Evolutionary conservation across 345 rosid species (phyloP), one percentile per base, ranked within the genome.

Genomic region (Toxicodendron radicans): DNA sequence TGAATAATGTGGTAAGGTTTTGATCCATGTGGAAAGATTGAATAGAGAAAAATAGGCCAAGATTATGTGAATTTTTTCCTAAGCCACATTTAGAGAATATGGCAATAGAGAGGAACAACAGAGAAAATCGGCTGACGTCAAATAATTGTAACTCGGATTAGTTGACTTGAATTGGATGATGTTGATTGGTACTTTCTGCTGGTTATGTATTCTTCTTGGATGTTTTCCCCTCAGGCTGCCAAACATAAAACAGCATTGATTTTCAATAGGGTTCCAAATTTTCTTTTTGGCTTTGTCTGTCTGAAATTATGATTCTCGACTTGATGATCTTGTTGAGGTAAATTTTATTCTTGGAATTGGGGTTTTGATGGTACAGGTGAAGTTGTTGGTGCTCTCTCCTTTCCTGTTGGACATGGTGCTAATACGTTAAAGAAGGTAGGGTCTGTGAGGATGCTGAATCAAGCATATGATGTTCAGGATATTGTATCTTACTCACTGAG

Each of bases 341-440:
- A 70, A 58, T 41, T 51, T 66, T 59, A 41, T 60, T 65, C 64
- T 27, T 46, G 70, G 16, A 60, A 70, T 12, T 74, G 71, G 7
- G n/a, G n/a, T n/a, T 58, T 21, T 41, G 66, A 74, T 78, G 76
- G 60, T 80, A 52, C 85, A 95, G 99, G 99, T 79, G 99, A 95
- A 84, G 97, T 95, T 78, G 87, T 90, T 18, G 98, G 99, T 76
- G 89, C 96, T 7, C 85, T 93, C 77, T 93, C 97, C 66, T 84
- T 95, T 80, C 87, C 93, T 78, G 86, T 93, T 87, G 97, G 92
- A 68, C 88, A 79, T 83, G 91, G 91, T 56, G 82, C 81, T 60
- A 83, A 56, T 71, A 73, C 68, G 57, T 79, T 95, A 74, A 88
- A 89, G 85, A 93, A 93, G 86, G 80, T 91, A 71, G 83, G 92